A percentile compares a stretch with the other conserved stretches of the same genome.
These are phyloP conservation scores for Chloris gayana DNA, from an alignment of 176 grass and related monocot genomes.

Conservation along the genomic window DNA sequence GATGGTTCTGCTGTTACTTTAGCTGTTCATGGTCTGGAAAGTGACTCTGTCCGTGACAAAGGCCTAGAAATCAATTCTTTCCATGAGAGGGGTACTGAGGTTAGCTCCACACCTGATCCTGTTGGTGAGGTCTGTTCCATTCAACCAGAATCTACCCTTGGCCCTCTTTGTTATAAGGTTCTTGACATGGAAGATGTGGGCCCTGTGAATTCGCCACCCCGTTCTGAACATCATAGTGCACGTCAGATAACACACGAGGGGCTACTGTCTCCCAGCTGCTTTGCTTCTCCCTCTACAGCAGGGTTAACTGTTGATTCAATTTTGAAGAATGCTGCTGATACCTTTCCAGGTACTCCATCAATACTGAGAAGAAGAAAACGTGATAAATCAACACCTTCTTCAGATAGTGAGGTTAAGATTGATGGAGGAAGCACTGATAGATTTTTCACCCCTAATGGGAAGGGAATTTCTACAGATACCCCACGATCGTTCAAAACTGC, in stretches of 20 bases:
- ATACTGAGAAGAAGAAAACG: constrained; percentile 87
- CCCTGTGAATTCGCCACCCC: constrained; percentile 40
- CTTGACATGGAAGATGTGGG: constrained; percentile 59
- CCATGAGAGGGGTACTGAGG: constrained; percentile 43
- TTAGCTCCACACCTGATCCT: constrained; percentile 34
- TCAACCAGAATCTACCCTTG: constrained; percentile 54
- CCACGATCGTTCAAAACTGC: constrained; percentile 46
- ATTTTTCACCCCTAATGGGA: constrained; percentile 53
- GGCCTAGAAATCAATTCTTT: constrained; percentile 37
- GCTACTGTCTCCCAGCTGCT: constrained; percentile 32
- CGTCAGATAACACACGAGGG: constrained; percentile 34
- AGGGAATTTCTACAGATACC: constrained; percentile 21
- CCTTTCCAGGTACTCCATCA: constrained; percentile 79
- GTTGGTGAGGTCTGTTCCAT: constrained; percentile 14
- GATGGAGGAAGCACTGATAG: constrained; percentile 44
- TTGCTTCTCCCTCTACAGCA: constrained; percentile 43
- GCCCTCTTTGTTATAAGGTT: constrained; percentile 79
- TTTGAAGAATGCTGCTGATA: constrained; percentile 76
- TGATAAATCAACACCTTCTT: constrained; percentile 51
- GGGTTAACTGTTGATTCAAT: constrained; percentile 69
- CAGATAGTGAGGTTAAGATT: constrained; percentile 44
- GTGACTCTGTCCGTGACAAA: constrained; percentile 47
- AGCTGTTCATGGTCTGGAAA: constrained; percentile 33
- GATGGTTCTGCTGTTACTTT: constrained; percentile 52
- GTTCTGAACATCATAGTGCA: constrained; percentile 34